Evolutionary conservation across 192 early-diverging fungal species (phyloP).

Genomic region (Coemansia sp.): DNA sequence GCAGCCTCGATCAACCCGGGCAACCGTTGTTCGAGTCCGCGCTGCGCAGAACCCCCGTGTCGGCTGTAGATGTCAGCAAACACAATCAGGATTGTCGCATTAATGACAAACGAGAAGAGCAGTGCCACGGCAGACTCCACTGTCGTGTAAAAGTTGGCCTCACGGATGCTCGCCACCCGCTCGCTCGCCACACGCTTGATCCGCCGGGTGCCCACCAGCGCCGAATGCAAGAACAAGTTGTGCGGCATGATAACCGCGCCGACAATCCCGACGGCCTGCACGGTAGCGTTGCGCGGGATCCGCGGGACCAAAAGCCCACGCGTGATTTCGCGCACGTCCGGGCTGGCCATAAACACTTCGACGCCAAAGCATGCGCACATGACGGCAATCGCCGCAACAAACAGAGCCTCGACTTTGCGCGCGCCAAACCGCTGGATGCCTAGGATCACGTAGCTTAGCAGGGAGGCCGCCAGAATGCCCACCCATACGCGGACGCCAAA

Average conservation of each 20-base stretch:
- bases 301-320: constrained; percentile 55
- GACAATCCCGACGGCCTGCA: constrained; percentile 65
- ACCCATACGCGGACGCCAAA: constrained; percentile 63
- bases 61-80: constrained; percentile 54
- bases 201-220: constrained; percentile 61
- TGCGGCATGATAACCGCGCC: constrained; percentile 84
- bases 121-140: constrained; percentile 62
- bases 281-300: constrained; percentile 54
- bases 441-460: constrained; percentile 78
- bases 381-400: constrained; percentile 66
- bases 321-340: constrained; percentile 48
- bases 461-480: constrained; percentile 72
- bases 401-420: constrained; percentile 67
- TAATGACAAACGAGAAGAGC: constrained; percentile 62
- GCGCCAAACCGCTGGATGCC: constrained; percentile 59
- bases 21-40: constrained; percentile 29
- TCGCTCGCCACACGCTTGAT: constrained; percentile 32
- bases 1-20: constrained; percentile 65
- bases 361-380: constrained; percentile 77
- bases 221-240: constrained; percentile 84
- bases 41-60: not conserved
- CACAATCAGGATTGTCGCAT: constrained; percentile 64
- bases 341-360: constrained; percentile 56
- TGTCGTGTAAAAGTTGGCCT: constrained; percentile 66
- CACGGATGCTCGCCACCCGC: constrained; percentile 55